Evolutionary conservation across 129 eudicot species (phyloP).

Genomic region (Silybum marianum): DNA sequence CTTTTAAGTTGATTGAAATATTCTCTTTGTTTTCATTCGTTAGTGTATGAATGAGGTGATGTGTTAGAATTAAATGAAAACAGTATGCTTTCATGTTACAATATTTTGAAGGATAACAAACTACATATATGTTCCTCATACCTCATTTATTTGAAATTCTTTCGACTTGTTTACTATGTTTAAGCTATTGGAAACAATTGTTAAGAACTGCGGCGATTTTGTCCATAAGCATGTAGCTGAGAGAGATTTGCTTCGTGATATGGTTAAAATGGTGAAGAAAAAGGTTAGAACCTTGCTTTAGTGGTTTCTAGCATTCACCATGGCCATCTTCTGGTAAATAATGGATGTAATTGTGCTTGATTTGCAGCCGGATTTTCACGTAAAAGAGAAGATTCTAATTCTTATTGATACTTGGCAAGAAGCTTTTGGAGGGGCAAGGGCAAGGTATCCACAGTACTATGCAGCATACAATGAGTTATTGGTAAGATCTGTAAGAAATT

Average conservation of each 20-base stretch:
- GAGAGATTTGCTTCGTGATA: constrained; percentile 77
- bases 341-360: constrained; percentile 10
- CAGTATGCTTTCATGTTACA: not conserved
- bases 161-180: constrained; percentile 16
- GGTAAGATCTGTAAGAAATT: constrained; percentile 42
- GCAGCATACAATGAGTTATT: constrained; percentile 89
- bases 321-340: not conserved
- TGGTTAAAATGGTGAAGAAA: constrained; percentile 84
- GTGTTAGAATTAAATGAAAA: not conserved
- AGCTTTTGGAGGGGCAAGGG: constrained; percentile 95
- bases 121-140: too few relatives aligned
- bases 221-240: constrained; percentile 94
- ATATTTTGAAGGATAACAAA: too few relatives aligned
- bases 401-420: constrained; percentile 98
- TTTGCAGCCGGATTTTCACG: constrained; percentile 80
- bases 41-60: not conserved
- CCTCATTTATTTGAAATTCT: not conserved
- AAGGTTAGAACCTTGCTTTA: constrained; percentile 48
- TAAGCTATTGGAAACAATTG: constrained; percentile 87
- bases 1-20: too few relatives aligned
- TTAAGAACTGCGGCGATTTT: constrained; percentile 84
- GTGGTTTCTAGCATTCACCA: not conserved
- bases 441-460: constrained; percentile 88
- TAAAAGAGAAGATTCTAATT: constrained; percentile 87
- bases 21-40: not conserved